Conservation (phyloP, 2,329 filamentous ascomycete species). For the Myotisia sp. region DNA sequence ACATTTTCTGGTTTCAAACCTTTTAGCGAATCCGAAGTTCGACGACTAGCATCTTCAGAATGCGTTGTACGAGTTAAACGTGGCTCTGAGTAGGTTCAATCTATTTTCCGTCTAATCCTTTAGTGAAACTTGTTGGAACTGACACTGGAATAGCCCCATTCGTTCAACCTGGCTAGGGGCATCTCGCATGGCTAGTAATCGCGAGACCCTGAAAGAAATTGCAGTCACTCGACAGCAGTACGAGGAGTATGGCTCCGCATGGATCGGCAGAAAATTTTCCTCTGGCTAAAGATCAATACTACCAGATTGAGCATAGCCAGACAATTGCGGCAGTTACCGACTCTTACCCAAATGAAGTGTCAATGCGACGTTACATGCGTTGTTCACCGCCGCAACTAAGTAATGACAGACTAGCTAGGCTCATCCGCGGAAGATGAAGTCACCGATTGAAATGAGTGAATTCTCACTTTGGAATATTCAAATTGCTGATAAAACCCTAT, state of each 20-base stretch:
- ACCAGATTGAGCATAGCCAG: too few relatives aligned
- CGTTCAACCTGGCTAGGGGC: slow-evolving; percentile 75
- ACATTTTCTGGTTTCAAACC: too few relatives aligned
- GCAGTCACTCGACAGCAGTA: slow-evolving; percentile 83
- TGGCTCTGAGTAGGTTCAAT: slow-evolving; percentile 42
- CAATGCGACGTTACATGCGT: too few relatives aligned
- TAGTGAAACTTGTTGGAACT: slow-evolving; percentile 3
- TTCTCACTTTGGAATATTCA: too few relatives aligned
- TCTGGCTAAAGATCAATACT: not conserved
- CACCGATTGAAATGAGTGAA: too few relatives aligned
- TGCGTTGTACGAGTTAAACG: slow-evolving; percentile 61
- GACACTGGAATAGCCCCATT: slow-evolving; percentile 41
- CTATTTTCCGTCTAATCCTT: slow-evolving; percentile 2
- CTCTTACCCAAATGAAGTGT: too few relatives aligned
- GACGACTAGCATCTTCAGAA: slow-evolving; percentile 57
- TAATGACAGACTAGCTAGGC: too few relatives aligned
- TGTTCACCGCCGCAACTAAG: too few relatives aligned
- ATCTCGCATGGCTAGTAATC: slow-evolving; percentile 58
- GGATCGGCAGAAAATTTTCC: slow-evolving; percentile 59
- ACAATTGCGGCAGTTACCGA: too few relatives aligned
- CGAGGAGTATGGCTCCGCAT: slow-evolving; percentile 64
- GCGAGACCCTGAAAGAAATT: slow-evolving; percentile 47
- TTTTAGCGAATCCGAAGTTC: slow-evolving; percentile 49
- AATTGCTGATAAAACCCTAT: too few relatives aligned
- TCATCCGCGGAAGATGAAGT: too few relatives aligned